phyloP scores from a whole-genome alignment of 768 basidiomycete genomes.

The Russula olivacea region DNA sequence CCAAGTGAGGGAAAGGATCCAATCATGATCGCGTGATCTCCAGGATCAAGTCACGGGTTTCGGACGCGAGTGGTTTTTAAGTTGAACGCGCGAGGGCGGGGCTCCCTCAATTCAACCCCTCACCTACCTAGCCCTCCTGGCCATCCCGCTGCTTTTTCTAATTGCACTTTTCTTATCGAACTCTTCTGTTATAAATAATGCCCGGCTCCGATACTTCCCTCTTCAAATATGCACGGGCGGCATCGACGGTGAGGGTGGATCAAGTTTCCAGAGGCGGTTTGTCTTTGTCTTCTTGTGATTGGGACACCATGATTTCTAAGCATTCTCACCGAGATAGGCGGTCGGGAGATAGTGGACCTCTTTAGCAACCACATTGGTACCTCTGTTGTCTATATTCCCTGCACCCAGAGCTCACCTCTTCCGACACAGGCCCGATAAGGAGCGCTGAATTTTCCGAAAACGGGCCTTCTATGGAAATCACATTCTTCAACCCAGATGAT shows the following conservation, averaged over 20 bases:
- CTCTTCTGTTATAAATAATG: neutral
- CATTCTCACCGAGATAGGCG: constrained; percentile 30
- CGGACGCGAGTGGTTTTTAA: constrained; percentile 5
- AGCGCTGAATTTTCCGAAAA: constrained; percentile 20
- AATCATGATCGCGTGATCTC: constrained; percentile 13
- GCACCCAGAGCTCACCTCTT: neutral
- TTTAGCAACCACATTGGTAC: constrained; percentile 55
- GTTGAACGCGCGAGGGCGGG: neutral
- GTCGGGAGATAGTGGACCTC: constrained; percentile 47
- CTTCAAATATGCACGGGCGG: constrained; percentile 19
- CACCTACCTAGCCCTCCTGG: neutral
- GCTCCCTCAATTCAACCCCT: neutral
- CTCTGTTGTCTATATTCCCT: constrained; percentile 13
- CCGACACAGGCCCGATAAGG: constrained; percentile 16
- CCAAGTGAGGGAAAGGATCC: constrained; percentile 22
- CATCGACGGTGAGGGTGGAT: constrained; percentile 22
- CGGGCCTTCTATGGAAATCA: constrained; percentile 44
- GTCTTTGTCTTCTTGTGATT: neutral
- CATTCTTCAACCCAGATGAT: constrained; percentile 48
- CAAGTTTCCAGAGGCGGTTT: constrained; percentile 19
- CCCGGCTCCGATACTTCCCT: constrained; percentile 7
- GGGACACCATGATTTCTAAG: neutral
- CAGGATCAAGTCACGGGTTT: constrained; percentile 7
- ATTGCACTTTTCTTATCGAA: neutral
- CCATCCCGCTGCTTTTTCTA: neutral